Evolutionary conservation across 2,329 filamentous ascomycete genomes (phyloP), one percentile per base, ranked within the genome.

Genomic region (Alternaria triticimaculans): DNA sequence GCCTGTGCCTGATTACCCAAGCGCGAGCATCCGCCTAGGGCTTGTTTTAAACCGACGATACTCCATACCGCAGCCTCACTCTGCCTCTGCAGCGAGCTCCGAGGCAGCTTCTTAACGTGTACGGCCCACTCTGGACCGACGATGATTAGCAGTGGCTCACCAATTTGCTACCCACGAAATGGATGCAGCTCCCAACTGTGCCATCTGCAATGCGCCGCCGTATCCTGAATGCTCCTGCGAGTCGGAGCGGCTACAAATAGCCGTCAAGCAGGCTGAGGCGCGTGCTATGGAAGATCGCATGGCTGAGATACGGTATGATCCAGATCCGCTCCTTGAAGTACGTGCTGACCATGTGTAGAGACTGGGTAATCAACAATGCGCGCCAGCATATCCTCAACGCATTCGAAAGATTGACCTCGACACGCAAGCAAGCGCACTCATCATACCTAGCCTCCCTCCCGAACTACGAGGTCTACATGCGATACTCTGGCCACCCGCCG

Each of bases 291-390:
- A 80, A 9, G 70, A 76, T 10, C 72, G 72, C 44, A 59, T 78
- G 65, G 72, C 72, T 7, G 72, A 78, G 60, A 79, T 80, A 64
- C 72, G 78, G 79, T 80, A 67, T 23, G 71, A 37, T 25, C 5
- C 18, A 23, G 48, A 7, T 18, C 6, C 18, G 21, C 23, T 54
- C 15, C n/a, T n/a, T 21, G 30, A 12, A 33, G 28, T 28, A 20
- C 9, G 4, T 54, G 54, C 72, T 79, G 56, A 80, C 60, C 11
- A n/a, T 43, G 8, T 25, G 6, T 65, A 84, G 82, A 45, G 80
- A 84, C 66, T 84, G 82, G 82, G 82, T 83, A 7, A 78, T 84
- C 44, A 75, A 77, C 37, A 80, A 84, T 63, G 80, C 83, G 41
- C 81, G 82, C 18, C 79, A 80, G 61, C 80, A 82, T 66, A 81